These are phyloP conservation scores for Gossypium gossypioides DNA, from an alignment of 441 rosid genomes.

Conservation along the genomic window DNA sequence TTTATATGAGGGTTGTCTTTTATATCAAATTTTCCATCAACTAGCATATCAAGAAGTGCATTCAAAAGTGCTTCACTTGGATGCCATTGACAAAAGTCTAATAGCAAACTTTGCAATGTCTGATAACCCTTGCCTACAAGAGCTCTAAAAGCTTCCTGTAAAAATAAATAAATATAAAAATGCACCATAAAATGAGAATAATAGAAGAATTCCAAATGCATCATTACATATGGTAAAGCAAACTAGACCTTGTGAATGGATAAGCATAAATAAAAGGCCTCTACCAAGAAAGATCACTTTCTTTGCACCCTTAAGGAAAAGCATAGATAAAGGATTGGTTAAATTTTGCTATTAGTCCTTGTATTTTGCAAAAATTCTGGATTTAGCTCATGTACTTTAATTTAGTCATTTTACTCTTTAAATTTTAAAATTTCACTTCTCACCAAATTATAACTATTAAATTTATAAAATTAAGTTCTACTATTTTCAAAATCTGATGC, in stretches of 20 bases:
- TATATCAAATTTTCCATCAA: conserved; percentile 82
- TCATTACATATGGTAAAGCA: too few relatives aligned
- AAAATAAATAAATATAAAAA: conserved; percentile 11
- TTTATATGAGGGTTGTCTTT: conserved; percentile 59
- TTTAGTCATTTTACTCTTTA: too few relatives aligned
- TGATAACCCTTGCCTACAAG: conserved; percentile 96
- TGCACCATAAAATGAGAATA: not conserved
- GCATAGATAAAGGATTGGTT: not conserved
- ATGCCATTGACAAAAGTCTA: conserved; percentile 76
- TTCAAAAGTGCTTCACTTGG: conserved; percentile 77
- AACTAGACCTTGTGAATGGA: too few relatives aligned
- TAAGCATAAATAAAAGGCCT: not conserved
- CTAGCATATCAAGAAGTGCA: conserved; percentile 97
- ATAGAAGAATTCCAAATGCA: not conserved
- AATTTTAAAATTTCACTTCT: too few relatives aligned
- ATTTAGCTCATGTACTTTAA: too few relatives aligned
- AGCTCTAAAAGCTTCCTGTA: conserved; percentile 81
- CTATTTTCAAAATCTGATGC: too few relatives aligned
- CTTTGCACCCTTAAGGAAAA: not conserved
- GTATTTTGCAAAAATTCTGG: too few relatives aligned
- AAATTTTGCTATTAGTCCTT: too few relatives aligned
- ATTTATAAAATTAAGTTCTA: too few relatives aligned
- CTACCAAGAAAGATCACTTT: not conserved
- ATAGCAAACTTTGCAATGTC: conserved; percentile 82
- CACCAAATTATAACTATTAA: too few relatives aligned